Percentiles rank a stretch among this genome's conserved stretches.
These are phyloP conservation scores for Cephaloascus albidus DNA, from an alignment of 805 yeast genomes.

Conservation along the genomic window DNA sequence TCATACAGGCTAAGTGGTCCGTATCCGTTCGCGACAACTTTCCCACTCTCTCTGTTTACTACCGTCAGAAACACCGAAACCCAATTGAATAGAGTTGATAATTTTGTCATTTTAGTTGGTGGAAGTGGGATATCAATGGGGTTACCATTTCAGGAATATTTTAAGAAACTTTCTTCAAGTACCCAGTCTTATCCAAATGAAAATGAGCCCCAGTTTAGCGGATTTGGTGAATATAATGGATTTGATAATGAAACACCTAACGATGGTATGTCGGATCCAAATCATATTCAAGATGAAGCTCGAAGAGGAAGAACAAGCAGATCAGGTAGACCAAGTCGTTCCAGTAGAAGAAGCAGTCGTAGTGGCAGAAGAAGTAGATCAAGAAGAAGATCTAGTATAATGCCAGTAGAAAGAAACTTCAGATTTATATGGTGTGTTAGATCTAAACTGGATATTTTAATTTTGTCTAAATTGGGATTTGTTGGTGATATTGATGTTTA, in stretches of 20 bases:
- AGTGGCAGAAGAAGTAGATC: background rate
- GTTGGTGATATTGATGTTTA: background rate
- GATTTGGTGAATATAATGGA: too few species aligned
- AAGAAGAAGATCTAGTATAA: too few species aligned
- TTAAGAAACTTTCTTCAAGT: background rate
- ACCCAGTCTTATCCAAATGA: too few species aligned
- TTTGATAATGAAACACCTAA: too few species aligned
- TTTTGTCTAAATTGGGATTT: background rate
- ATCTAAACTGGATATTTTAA: background rate
- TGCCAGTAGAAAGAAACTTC: too few species aligned
- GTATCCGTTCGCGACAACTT: too few species aligned
- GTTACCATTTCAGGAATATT: conserved; percentile 12
- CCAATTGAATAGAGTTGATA: conserved; percentile 14
- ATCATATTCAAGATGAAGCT: too few species aligned
- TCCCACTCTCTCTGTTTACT: background rate
- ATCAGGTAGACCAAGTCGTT: too few species aligned
- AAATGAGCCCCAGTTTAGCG: too few species aligned
- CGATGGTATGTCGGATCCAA: too few species aligned
- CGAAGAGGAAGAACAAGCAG: too few species aligned
- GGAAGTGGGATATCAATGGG: conserved; percentile 30
- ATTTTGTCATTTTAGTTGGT: conserved; percentile 17
- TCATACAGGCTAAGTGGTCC: background rate
- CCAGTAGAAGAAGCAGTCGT: background rate
- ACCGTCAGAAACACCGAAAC: background rate
- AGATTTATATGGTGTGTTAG: background rate